Conservation (phyloP, 495 filamentous ascomycete genomes). For the Lineolata rhizophorae region DNA sequence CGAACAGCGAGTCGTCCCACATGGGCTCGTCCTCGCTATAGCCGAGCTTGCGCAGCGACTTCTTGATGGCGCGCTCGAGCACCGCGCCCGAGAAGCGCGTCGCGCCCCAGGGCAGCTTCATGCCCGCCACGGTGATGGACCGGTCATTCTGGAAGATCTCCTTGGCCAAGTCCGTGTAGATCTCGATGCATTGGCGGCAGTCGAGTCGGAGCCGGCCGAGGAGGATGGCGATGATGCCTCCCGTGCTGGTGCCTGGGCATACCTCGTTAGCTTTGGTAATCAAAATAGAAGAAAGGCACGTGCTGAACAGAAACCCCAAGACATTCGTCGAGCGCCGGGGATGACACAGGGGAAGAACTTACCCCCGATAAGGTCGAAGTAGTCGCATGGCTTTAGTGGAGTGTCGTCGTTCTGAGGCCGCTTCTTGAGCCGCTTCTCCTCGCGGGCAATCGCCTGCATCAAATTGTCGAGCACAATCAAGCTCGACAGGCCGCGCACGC, state of each 20-base stretch:
- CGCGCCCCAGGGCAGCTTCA: conserved; percentile 10
- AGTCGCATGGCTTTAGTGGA: conserved; percentile 11
- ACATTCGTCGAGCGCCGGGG: no score
- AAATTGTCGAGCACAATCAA: conserved; percentile 12
- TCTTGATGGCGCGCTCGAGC: conserved; percentile 12
- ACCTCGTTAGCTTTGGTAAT: neutral
- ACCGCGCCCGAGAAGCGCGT: conserved; percentile 13
- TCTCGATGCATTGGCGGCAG: conserved; percentile 10
- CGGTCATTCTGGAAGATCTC: conserved; percentile 17
- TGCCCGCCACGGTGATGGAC: conserved; percentile 13
- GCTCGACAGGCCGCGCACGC: conserved; percentile 12
- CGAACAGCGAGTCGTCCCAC: conserved; percentile 15
- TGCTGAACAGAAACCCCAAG: no score
- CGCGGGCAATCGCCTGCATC: conserved; percentile 10
- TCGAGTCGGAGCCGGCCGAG: conserved; percentile 12
- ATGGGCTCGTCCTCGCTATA: conserved; percentile 15
- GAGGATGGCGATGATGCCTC: conserved; percentile 13
- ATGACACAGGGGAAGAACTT: no score
- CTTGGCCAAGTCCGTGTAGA: conserved; percentile 11
- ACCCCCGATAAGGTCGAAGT: conserved; percentile 9
- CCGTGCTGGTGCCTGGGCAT: conserved; percentile 11
- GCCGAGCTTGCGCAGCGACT: conserved; percentile 10
- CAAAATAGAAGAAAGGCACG: neutral
- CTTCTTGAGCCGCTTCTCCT: conserved; percentile 9
- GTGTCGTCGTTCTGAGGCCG: conserved; percentile 4